Conservation (phyloP, 371 early-diverging fungal species). For the Mucor indicus region DNA sequence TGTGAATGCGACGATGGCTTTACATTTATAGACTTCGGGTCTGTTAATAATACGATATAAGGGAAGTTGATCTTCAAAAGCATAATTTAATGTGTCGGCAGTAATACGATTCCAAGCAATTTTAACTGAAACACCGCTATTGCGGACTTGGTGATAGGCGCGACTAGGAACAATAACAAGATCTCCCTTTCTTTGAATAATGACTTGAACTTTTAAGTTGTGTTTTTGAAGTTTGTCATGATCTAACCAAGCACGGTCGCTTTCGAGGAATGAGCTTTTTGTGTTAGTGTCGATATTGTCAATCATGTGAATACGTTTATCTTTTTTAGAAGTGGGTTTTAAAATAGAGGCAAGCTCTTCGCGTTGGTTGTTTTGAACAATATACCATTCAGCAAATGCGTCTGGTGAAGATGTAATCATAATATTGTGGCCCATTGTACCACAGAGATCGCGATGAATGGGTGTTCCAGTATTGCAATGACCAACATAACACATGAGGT, state of each 20-base stretch:
- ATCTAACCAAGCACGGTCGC: slow-evolving; percentile 34
- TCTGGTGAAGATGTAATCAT: slow-evolving; percentile 21
- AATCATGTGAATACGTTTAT: background rate
- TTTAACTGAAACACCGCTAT: slow-evolving; percentile 27
- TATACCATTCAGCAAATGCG: slow-evolving; percentile 32
- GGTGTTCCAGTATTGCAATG: slow-evolving; percentile 30
- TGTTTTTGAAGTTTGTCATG: background rate
- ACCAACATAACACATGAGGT: slow-evolving; percentile 41
- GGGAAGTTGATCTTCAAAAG: slow-evolving; percentile 30
- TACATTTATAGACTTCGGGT: slow-evolving; percentile 37
- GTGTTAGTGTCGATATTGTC: background rate
- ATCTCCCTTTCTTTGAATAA: slow-evolving; percentile 32
- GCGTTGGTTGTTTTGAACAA: slow-evolving; percentile 17
- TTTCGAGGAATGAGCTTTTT: slow-evolving; percentile 31
- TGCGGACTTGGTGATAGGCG: slow-evolving; percentile 41
- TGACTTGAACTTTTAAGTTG: slow-evolving; percentile 11
- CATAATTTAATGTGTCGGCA: slow-evolving; percentile 14
- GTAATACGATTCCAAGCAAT: slow-evolving; percentile 42
- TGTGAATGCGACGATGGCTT: slow-evolving; percentile 27
- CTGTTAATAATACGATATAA: slow-evolving; percentile 26
- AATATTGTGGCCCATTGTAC: slow-evolving; percentile 39
- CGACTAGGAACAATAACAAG: slow-evolving; percentile 39
- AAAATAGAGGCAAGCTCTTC: slow-evolving; percentile 9
- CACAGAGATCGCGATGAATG: slow-evolving; percentile 35
- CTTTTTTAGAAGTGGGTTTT: background rate